These are phyloP conservation scores for Calendula officinalis DNA, from an alignment of 129 eudicot genomes.

Conservation along the genomic window DNA sequence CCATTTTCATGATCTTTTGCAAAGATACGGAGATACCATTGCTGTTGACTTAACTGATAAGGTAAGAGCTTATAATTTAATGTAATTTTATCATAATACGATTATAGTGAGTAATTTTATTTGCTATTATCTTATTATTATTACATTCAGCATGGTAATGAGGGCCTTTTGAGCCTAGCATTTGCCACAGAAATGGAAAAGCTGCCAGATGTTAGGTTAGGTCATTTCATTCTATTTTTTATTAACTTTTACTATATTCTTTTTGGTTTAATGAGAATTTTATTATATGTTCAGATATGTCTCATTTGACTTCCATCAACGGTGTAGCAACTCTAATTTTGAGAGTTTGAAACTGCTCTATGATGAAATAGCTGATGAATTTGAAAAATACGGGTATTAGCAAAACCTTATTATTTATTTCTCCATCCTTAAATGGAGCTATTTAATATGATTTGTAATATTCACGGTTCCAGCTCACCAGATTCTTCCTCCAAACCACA, in stretches of 20 bases:
- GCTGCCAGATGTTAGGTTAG: slow-evolving; percentile 71
- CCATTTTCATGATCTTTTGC: slow-evolving; percentile 86
- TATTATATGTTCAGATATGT: slow-evolving; percentile 58
- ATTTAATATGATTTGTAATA: slow-evolving; percentile 46
- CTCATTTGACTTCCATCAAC: slow-evolving; percentile 84
- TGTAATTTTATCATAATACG: neutral
- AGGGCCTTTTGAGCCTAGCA: slow-evolving; percentile 65
- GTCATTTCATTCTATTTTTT: slow-evolving; percentile 25
- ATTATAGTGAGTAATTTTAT: neutral
- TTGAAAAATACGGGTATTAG: slow-evolving; percentile 82
- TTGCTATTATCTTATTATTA: slow-evolving; percentile 9
- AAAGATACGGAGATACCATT: slow-evolving; percentile 83
- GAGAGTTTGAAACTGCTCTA: slow-evolving; percentile 70
- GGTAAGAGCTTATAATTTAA: slow-evolving; percentile 38
- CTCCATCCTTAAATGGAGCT: slow-evolving; percentile 31
- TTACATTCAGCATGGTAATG: slow-evolving; percentile 78
- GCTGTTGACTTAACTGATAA: slow-evolving; percentile 91
- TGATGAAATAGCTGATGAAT: slow-evolving; percentile 71
- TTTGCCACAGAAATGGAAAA: slow-evolving; percentile 89
- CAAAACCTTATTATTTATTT: slow-evolving; percentile 20
- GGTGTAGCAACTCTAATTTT: slow-evolving; percentile 69
- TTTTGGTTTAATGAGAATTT: slow-evolving; percentile 1
- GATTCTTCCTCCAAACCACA: slow-evolving; percentile 77
- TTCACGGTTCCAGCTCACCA: slow-evolving; percentile 72
- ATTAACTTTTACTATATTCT: neutral